Evolutionary conservation across 2,329 filamentous ascomycete genomes (phyloP), one percentile per base, ranked within the genome.

Genomic region (Lachnellula subtilissima): DNA sequence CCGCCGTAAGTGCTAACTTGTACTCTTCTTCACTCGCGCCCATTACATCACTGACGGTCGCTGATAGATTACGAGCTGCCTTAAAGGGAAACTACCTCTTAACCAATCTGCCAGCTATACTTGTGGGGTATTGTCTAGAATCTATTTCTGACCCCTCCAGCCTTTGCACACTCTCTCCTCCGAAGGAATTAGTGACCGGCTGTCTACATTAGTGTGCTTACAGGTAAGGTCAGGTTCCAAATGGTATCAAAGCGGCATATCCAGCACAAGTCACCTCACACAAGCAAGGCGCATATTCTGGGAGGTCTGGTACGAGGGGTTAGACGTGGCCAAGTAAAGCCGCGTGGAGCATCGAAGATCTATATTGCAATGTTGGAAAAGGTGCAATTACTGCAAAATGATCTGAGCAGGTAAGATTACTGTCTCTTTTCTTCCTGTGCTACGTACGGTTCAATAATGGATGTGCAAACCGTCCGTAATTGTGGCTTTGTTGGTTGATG

Each of bases 41-140:
- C 58, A 56, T 57, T 17, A 56, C 28, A 32, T 32, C 28, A 48
- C 60, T 66, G 56, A 65, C 62, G 9, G 53, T 60, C 42, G 50
- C 55, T 58, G 48, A 54, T 58, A 64, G 63, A 60, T 56, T 54
- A 53, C 23, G 23, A 48, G 28, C 28, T 32, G 8, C 28, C 28
- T 12, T 32, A 32, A 32, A 12, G 28, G 15, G 39, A 17, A 40
- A 19, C 15, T 7, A 15, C 39, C 17, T 42, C 39, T 17, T 42
- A n/a, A 17, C 17, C 39, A 42, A 42, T 42, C 15, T 42, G 28
- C 28, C 28, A 32, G 15, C 39, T 6, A 17, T 42, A 42, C 15
- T 15, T 32, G 28, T 12, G 28, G 28, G 28, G 28, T 32, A 32
- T 32, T 32, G 28, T 32, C 28, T 12, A 32, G 28, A 12, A 32